Evolutionary conservation across 164 flowering plant genomes (phyloP), one percentile per base, ranked within the genome.

Genomic region (Vitis amurensis): DNA sequence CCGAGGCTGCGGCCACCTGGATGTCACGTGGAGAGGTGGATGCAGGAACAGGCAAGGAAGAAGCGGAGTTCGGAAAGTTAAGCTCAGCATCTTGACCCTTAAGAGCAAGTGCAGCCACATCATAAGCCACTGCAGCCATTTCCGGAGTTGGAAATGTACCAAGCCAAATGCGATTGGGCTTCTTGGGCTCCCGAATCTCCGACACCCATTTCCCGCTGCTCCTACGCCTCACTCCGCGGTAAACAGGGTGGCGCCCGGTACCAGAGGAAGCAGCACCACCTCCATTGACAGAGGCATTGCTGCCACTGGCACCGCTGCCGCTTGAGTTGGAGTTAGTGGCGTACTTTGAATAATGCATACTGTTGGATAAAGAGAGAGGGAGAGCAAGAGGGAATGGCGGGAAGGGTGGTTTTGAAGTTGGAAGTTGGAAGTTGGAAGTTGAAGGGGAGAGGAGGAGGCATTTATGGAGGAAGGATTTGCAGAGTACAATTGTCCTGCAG

Each of bases 121-220:
- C 92, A 64, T 83, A 84, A 55, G 92, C 92, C 17, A 81, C 79
- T 9, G 92, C 92, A 4, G 92, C 92, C 92, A 88, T 88, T 72
- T 88, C 92, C 3, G 92, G 86, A 0, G 85, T 67, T 1, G 86
- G 78, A 56, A 85, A 88, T 55, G 92, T 82, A 13, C 92, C 92
- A 2, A 88, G 81, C 92, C 92, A 88, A 16, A 88, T 88, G 9
- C 92, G 76, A 27, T 77, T 85, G 1, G 87, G 85, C 62, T 78
- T 88, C 70, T 67, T 81, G 0, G 92, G 92, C 76, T 88, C 92
- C 2, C 90, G 76, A 11, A 88, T 86, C 61, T 88, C 92, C 0
- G 89, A 85, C 53, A 86, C 92, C 92, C 92, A 88, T 79, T 86
- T 88, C 11, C 89, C 92, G 14, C 68, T 76, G 30, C 80, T 81